A percentile compares a stretch with the other conserved stretches of the same genome.
These are phyloP conservation scores for Syzygium oleosum DNA, from an alignment of 345 rosid genomes.

Conservation along the genomic window DNA sequence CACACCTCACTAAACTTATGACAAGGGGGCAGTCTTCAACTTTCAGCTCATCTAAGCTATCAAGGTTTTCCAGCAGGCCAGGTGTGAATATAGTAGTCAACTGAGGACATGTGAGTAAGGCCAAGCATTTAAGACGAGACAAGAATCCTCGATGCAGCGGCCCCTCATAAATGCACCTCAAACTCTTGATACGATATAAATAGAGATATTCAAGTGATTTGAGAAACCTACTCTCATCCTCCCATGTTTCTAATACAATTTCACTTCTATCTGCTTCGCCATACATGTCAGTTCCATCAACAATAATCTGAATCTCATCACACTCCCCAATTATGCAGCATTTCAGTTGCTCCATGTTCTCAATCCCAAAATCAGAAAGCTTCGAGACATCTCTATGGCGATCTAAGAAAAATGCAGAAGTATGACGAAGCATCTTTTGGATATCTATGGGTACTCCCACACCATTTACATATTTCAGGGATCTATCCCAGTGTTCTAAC, in stretches of 20 bases:
- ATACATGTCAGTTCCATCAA: background rate
- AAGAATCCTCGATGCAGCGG: background rate
- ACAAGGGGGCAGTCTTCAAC: background rate
- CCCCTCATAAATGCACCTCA: background rate
- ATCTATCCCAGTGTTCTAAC: too few relatives aligned
- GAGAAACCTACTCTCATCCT: background rate
- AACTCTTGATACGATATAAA: background rate
- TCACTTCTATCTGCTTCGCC: background rate
- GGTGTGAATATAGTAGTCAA: background rate
- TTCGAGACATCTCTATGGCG: background rate
- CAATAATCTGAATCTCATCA: background rate
- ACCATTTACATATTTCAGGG: background rate
- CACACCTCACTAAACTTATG: background rate
- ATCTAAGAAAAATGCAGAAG: background rate
- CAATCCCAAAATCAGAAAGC: background rate
- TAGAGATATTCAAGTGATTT: background rate
- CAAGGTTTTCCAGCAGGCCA: background rate
- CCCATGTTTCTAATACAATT: background rate
- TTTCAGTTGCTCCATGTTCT: background rate
- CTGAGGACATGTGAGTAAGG: background rate
- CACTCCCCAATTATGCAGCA: background rate
- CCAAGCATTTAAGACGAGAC: background rate
- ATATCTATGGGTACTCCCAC: too few relatives aligned
- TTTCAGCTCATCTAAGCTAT: conserved; percentile 2
- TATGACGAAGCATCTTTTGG: too few relatives aligned